Percentiles rank a stretch among this genome's conserved stretches.
phyloP scores from a whole-genome alignment of 163 green algal species.

The Scenedesmus sp. region DNA sequence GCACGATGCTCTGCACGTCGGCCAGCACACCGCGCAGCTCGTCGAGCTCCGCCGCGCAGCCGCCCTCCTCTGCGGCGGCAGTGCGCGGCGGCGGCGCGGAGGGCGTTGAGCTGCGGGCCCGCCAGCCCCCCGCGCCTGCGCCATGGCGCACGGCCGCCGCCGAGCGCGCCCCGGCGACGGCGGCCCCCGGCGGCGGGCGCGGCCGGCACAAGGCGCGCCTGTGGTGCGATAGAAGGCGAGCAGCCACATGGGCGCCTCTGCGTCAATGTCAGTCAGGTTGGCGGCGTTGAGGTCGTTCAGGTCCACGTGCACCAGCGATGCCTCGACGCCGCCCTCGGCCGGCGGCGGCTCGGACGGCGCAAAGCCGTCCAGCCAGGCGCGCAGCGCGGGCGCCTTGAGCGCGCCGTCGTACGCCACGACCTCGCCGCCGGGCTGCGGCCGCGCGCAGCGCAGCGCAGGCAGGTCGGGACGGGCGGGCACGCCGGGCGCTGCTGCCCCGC shows the following conservation, averaged over 20 bases:
- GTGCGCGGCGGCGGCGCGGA: too few relatives aligned
- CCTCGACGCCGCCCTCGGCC: not conserved
- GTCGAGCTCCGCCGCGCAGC: not conserved
- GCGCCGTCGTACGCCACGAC: conserved; percentile 3
- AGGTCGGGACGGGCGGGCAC: too few relatives aligned
- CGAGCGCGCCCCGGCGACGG: too few relatives aligned
- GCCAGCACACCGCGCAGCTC: not conserved
- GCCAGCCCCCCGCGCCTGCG: too few relatives aligned
- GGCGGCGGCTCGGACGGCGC: conserved; percentile 10
- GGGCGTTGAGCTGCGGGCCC: too few relatives aligned
- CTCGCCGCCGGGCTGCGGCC: conserved; percentile 26
- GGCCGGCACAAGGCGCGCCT: not conserved
- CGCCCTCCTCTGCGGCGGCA: not conserved
- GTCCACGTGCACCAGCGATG: not conserved
- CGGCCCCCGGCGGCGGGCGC: too few relatives aligned
- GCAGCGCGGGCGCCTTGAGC: conserved; percentile 19
- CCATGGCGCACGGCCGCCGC: too few relatives aligned
- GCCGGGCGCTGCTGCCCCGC: not conserved
- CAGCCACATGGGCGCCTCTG: conserved; percentile 35
- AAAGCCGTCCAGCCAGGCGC: conserved; percentile 25
- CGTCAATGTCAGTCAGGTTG: conserved; percentile 33
- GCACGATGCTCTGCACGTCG: conserved; percentile 36
- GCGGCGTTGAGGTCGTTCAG: not conserved
- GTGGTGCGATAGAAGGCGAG: conserved; percentile 27
- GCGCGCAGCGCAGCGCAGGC: not conserved